Base-by-base conservation (phyloP, 1,284 basidiomycete species). In the Cutaneotrichosporon mucoides region DNA sequence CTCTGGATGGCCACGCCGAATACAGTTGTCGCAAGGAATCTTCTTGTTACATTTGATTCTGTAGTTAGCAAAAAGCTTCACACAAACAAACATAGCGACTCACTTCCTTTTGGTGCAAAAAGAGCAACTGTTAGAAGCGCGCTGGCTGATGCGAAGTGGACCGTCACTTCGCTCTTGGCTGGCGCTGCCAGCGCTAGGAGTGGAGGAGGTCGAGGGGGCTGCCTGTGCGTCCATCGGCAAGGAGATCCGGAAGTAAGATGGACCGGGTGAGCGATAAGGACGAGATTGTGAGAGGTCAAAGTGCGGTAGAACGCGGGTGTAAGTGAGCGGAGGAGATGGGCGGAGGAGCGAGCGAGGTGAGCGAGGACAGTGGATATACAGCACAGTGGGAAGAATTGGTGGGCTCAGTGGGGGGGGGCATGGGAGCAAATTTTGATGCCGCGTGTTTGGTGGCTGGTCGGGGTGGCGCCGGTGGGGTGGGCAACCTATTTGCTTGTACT, bases 51-150 rank as follows among this genome's bases (percentile, higher is more conserved):
- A 65, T 56, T 62, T 62, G 54, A 65, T 65, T 43, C 64, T 65
- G 42, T 13, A 6, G 55, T 44, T 13, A 55, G 51, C 34, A 33
- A 9, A 38, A 24, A n/a, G 6, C 4, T 2, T n/a, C 5, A 24
- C 24, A 24, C 24, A 24, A 24, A 24, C 24, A 24, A 24, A 24
- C 24, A 24, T 24, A 24, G 3, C 24, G n/a, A 65, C 63, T 56
- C 47, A 65, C 64, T 65, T 65, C 34, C 64, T 58, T 42, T 65
- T 65, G 37, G 64, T 65, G 61, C 64, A 65, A 34, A 65, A 65
- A 1, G 61, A 56, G 33, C 64, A 65, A 15, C 53, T 56, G 52
- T 62, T 62, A 15, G 64, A 65, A 12, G 64, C 64, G 34, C 64
- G 58, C 55, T 65, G 64, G 47, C 53, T 56, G 24, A 63, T 59